Evolutionary conservation across 768 basidiomycete species (phyloP).

Genomic region (Amanita pseudoporphyria): DNA sequence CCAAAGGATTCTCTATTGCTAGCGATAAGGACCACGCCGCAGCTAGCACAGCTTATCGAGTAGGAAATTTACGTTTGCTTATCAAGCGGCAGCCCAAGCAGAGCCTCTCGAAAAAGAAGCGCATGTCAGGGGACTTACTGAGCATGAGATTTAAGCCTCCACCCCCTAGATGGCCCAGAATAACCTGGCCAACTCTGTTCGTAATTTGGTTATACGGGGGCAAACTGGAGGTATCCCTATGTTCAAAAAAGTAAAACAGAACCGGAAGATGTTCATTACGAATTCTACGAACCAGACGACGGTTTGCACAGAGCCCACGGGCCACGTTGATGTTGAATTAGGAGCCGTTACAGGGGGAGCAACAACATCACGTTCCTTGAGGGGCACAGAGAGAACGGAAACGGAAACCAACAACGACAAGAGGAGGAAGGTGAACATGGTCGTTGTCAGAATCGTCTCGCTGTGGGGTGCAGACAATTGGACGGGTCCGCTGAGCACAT

Average conservation of each 20-base stretch:
- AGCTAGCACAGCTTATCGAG: neutral
- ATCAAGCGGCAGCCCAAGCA: neutral
- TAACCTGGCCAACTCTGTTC: constrained; percentile 37
- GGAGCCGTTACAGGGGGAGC: constrained; percentile 42
- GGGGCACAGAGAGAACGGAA: constrained; percentile 23
- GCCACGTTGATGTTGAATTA: constrained; percentile 37
- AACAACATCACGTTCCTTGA: constrained; percentile 35
- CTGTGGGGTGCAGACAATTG: constrained; percentile 8
- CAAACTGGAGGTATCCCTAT: constrained; percentile 41
- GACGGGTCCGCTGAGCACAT: constrained; percentile 1
- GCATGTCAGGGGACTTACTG: constrained; percentile 24
- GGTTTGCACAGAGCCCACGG: constrained; percentile 31
- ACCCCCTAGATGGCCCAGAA: constrained; percentile 39
- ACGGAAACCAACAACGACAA: constrained; percentile 20
- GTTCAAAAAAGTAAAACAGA: neutral
- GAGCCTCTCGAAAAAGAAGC: neutral
- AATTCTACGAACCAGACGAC: constrained; percentile 41
- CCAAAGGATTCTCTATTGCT: neutral
- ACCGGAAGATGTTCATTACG: neutral
- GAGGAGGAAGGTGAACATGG: constrained; percentile 20
- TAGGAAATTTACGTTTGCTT: neutral
- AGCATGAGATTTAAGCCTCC: constrained; percentile 45
- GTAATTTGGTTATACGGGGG: constrained; percentile 36
- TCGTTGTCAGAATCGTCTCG: constrained; percentile 9
- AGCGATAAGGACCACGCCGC: neutral